Evolutionary conservation across 331 rosid species (phyloP), one percentile per base, ranked within the genome.

Genomic region (Telfairia occidentalis): DNA sequence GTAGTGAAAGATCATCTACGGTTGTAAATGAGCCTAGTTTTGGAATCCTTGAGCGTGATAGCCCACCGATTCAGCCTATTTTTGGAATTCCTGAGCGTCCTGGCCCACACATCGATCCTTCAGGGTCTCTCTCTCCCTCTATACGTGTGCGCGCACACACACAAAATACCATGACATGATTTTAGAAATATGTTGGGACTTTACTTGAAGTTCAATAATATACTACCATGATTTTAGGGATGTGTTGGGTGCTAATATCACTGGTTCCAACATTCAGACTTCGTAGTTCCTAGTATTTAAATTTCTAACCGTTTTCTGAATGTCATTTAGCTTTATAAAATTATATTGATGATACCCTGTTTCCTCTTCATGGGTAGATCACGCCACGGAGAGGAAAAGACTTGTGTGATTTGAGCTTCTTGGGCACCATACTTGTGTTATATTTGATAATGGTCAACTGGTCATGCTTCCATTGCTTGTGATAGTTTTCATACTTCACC

Each of bases 1-100:
- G 76, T 60, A 77, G 80, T 73, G 85, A 83, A 72, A 81, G 80
- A 82, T 57, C 89, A 73, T 73, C 79, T 63, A 76, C 29, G 42
- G 84, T 59, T 76, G 69, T 42, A 69, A 59, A 80, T 65, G 86
- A 80, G 29, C 84, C 78, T 76, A 76, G 52, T 65, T 16, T 43
- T 80, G 78, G 78, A 77, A 65, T 63, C 86, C 86, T 76, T 76
- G 84, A 87, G 46, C 81, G 78, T 48, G 66, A 77, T 18, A 85
- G 76, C 60, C 85, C 84, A 74, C 48, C 61, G n/a, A 55, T 74
- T 75, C 80, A 71, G 45, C 70, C 78, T 77, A 77, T 45, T 64
- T n/a, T 34, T 80, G 78, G 78, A 77, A 65, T 67, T 87, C 87
- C 75, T 71, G 83, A 87, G 50, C 83, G 80, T 48, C 75, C 81